Conservation (phyloP, 208 protist genomes). For the Leishmania martiniquensis region DNA sequence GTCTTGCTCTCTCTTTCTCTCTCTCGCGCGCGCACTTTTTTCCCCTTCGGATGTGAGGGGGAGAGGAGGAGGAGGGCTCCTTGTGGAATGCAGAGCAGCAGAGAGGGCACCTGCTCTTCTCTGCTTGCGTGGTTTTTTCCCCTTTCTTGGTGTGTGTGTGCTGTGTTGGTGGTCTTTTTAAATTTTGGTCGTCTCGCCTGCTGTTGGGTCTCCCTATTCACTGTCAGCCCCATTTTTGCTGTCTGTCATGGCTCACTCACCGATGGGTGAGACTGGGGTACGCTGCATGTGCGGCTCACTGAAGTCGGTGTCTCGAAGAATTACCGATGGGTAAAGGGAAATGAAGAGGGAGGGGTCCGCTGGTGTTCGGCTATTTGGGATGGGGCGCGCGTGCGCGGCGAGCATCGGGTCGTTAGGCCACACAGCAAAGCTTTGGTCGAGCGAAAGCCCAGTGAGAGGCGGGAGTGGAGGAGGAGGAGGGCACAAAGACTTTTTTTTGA, state of each 20-base stretch:
- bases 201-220: neutral
- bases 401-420: neutral
- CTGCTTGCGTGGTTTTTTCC: too few relatives aligned
- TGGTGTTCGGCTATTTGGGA: neutral
- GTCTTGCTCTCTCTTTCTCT: neutral
- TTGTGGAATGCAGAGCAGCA: neutral
- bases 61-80: neutral
- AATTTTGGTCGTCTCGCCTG: neutral
- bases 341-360: neutral
- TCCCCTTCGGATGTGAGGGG: neutral
- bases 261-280: neutral
- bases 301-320: neutral
- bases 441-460: neutral
- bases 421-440: neutral
- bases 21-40: neutral
- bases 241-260: neutral
- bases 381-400: neutral
- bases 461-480: neutral
- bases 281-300: neutral
- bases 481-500: neutral
- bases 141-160: too few relatives aligned
- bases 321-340: neutral
- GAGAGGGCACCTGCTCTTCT: neutral
- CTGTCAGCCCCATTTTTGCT: neutral
- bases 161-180: too few relatives aligned